These are phyloP conservation scores for Colletotrichum theobromicola DNA, from an alignment of 2,329 filamentous ascomycete species.

Conservation along the genomic window DNA sequence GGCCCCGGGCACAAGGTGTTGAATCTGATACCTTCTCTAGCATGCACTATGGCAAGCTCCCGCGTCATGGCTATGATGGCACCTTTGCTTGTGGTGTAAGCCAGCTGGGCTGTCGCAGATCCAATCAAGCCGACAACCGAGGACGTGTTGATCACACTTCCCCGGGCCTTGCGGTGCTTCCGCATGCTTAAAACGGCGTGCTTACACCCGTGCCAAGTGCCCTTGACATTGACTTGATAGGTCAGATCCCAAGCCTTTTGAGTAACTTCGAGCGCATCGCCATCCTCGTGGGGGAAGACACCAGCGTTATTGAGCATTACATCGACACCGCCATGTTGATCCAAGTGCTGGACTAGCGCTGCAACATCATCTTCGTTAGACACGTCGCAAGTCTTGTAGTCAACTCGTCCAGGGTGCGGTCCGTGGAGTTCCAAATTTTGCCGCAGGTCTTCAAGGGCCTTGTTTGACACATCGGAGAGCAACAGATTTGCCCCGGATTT, in stretches of 20 bases:
- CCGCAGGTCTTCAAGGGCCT: conserved; percentile 66
- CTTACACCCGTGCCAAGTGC: conserved; percentile 79
- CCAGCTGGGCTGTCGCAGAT: conserved; percentile 73
- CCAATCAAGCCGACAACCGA: conserved; percentile 77
- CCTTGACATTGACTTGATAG: conserved; percentile 79
- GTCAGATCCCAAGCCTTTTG: conserved; percentile 79
- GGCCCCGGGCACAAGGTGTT: conserved; percentile 78
- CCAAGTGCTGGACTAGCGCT: conserved; percentile 64
- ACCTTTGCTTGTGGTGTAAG: conserved; percentile 79
- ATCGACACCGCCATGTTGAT: conserved; percentile 74
- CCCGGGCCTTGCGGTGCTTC: conserved; percentile 69
- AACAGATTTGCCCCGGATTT: conserved; percentile 74
- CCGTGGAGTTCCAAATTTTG: conserved; percentile 63
- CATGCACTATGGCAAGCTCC: conserved; percentile 77
- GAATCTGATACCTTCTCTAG: conserved; percentile 75
- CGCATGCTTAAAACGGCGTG: conserved; percentile 73
- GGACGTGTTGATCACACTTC: conserved; percentile 77
- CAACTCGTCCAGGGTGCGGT: conserved; percentile 51
- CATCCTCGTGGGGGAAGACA: conserved; percentile 75
- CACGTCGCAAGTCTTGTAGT: conserved; percentile 60
- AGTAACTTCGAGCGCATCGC: conserved; percentile 54
- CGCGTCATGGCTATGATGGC: conserved; percentile 77
- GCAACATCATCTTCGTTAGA: conserved; percentile 71
- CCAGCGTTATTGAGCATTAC: conserved; percentile 83
- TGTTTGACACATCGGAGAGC: conserved; percentile 72